Base-by-base conservation (phyloP, 176 grass and related monocot species). In the Saccharum officinarum region DNA sequence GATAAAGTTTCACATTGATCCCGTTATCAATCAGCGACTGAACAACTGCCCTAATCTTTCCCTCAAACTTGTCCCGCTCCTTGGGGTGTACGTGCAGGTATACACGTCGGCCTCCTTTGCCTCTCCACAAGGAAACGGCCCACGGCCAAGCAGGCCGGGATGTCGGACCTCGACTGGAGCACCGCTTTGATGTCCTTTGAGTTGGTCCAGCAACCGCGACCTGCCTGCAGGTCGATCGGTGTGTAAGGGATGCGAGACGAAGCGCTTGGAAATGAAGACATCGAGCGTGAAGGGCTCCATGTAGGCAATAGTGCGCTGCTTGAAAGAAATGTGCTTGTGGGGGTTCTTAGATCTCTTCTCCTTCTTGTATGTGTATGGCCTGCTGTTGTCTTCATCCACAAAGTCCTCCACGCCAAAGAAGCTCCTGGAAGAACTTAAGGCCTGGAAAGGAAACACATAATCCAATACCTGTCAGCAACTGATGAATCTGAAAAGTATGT, bases 401-500 rank as follows among this genome's bases (percentile, higher is more conserved):
- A 95, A 95, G 73, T 98, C 91, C 77, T 98, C 95, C 36, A 98
- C 92, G 7, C 95, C 95, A 17, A 98, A 95, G 87, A 98, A 95
- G 75, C 95, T 98, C 85, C 95, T 90, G 14, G 92, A 84, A 31
- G 79, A 91, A 55, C 57, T 60, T 4, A 25, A 26, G 59, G 12
- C n/a, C 59, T 62, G 59, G 59, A 26, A 62, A 62, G n/a, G 9
- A 62, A 26, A 62, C 59, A 62, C 59, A 61, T 25, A 26, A 26
- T 62, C 20, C 59, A 60, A 26, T 26, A 62, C 1, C 10, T 60
- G 57, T 60, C 57, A 60, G 59, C n/a, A 20, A 26, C 59, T 12
- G 59, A 12, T 12, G 9, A 26, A 62, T 62, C 59, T 26, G 59
- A 62, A 62, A 62, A 26, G 10, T 0, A 26, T 62, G 59, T 12